phyloP scores from a whole-genome alignment of 805 yeast species.

The Lipomyces lipofer region DNA sequence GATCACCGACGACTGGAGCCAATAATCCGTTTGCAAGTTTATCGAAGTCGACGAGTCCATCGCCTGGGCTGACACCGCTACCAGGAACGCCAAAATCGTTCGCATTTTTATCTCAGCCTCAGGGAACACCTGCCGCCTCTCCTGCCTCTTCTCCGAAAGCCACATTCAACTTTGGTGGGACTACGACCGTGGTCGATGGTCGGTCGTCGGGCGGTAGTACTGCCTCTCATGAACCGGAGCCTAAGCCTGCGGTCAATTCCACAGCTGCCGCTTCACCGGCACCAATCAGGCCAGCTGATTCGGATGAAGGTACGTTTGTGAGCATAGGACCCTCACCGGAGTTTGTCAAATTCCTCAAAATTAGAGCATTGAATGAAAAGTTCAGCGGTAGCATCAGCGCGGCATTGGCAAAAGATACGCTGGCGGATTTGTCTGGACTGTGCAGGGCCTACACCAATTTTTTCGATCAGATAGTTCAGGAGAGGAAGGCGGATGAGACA shows the following conservation, averaged over 20 bases:
- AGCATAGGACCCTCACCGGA: conserved; percentile 25
- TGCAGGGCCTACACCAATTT: conserved; percentile 19
- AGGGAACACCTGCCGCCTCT: too few relatives aligned
- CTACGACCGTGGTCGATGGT: neutral
- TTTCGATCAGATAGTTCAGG: conserved; percentile 13
- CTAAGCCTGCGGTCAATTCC: too few relatives aligned
- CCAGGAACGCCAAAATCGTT: neutral
- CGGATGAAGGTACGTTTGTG: too few relatives aligned
- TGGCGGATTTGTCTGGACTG: conserved; percentile 24
- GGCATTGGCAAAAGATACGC: conserved; percentile 25
- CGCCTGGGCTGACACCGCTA: neutral
- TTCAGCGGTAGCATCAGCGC: conserved; percentile 17
- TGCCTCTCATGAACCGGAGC: too few relatives aligned
- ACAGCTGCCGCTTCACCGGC: conserved; percentile 7
- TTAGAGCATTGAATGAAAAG: conserved; percentile 31
- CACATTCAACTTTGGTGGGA: conserved; percentile 1
- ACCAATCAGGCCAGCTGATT: conserved; percentile 4
- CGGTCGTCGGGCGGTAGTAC: too few relatives aligned
- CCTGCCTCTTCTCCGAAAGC: conserved; percentile 3
- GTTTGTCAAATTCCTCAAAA: conserved; percentile 28
- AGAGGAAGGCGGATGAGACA: conserved; percentile 12
- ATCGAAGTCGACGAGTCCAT: neutral
- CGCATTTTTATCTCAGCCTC: too few relatives aligned
- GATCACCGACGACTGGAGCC: too few relatives aligned
- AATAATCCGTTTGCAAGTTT: conserved; percentile 15